Conservation (phyloP, 495 filamentous ascomycete genomes). For the Cercophora newfieldiana region DNA sequence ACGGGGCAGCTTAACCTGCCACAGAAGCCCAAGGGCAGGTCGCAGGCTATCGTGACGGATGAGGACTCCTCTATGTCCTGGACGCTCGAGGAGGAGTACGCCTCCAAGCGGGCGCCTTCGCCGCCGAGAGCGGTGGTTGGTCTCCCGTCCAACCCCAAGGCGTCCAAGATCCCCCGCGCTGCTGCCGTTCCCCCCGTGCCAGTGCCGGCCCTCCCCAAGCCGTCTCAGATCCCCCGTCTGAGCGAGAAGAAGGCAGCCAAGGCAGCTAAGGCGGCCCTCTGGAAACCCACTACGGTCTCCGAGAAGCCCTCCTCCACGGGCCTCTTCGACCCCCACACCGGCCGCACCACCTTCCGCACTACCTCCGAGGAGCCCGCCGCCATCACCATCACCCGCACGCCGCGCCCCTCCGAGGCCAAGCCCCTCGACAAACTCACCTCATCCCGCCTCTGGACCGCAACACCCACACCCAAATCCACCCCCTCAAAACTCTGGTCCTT, state of each 20-base stretch:
- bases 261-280: slow-evolving; percentile 24
- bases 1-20: slow-evolving; percentile 15
- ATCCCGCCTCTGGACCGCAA: slow-evolving; percentile 33
- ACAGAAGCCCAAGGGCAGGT: slow-evolving; percentile 15
- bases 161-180: slow-evolving; percentile 20
- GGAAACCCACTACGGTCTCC: slow-evolving; percentile 19
- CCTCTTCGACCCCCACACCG: slow-evolving; percentile 27
- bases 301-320: slow-evolving; percentile 18
- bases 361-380: slow-evolving; percentile 40
- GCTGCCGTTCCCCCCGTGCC: slow-evolving; percentile 5
- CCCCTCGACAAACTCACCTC: slow-evolving; percentile 32
- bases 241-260: slow-evolving; percentile 22
- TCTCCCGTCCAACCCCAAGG: slow-evolving; percentile 21
- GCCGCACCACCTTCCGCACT: slow-evolving; percentile 32
- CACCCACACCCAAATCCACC: slow-evolving; percentile 2
- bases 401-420: slow-evolving; percentile 19
- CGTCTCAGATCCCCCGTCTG: slow-evolving; percentile 21
- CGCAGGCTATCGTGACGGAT: slow-evolving; percentile 8
- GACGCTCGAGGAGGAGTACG: slow-evolving; percentile 22
- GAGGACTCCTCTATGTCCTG: slow-evolving; percentile 34
- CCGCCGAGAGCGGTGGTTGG: slow-evolving; percentile 19
- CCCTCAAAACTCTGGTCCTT: not conserved
- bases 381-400: slow-evolving; percentile 29
- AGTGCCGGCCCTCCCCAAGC: slow-evolving; percentile 7
- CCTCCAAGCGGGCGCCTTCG: slow-evolving; percentile 10